phyloP scores from a whole-genome alignment of 1,284 basidiomycete species.

The Chalciporus sp. region DNA sequence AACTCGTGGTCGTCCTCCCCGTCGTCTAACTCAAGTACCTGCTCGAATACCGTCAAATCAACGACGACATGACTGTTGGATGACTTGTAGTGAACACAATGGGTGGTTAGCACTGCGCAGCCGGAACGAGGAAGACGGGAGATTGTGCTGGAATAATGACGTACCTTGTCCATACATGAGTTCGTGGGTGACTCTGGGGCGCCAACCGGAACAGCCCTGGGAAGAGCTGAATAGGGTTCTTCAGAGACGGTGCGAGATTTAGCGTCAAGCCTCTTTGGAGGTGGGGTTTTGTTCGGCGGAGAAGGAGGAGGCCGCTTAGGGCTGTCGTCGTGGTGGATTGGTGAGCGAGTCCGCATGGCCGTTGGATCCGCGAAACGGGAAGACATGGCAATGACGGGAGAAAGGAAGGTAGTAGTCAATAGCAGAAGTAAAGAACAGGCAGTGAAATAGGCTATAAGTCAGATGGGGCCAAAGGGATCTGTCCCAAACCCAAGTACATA shows the following conservation, averaged over 20 bases:
- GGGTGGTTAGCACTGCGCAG: constrained; percentile 11
- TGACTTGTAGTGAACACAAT: constrained; percentile 9
- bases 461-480: constrained; percentile 23
- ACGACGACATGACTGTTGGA: constrained; percentile 42
- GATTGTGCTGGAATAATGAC: constrained; percentile 5
- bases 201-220: constrained; percentile 17
- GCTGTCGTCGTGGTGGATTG: constrained; percentile 33
- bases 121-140: background rate
- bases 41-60: constrained; percentile 79
- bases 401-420: constrained; percentile 1
- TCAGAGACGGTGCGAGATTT: constrained; percentile 37
- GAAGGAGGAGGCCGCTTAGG: constrained; percentile 35
- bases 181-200: constrained; percentile 20
- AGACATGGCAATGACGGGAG: constrained; percentile 23
- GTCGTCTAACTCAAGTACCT: constrained; percentile 92
- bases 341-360: constrained; percentile 34
- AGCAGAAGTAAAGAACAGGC: constrained; percentile 13
- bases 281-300: constrained; percentile 35
- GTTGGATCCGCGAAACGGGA: constrained; percentile 33
- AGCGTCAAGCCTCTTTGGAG: constrained; percentile 33
- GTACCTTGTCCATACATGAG: constrained; percentile 31
- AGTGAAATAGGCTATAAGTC: constrained; percentile 34
- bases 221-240: constrained; percentile 20
- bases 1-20: constrained; percentile 79
- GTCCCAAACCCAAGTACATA: constrained; percentile 32